Base-by-base conservation (phyloP, 139 green algal genomes). In the Nannochloris sp. region DNA sequence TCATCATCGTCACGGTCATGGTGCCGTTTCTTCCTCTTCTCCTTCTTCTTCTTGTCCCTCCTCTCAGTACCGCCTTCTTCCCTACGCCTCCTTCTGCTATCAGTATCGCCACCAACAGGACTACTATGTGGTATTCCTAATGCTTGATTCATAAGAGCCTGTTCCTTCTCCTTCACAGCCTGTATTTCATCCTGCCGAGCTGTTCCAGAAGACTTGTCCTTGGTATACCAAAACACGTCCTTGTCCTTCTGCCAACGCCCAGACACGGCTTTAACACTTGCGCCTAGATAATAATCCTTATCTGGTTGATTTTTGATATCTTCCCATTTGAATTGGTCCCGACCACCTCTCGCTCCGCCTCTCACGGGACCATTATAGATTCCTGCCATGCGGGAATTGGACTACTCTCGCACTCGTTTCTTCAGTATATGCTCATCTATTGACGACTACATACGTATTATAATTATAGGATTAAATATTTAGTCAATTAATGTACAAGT, bases 191-290 rank as follows among this genome's bases (percentile, higher is more conserved):
- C 59, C 20, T 60, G 16, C 10, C 57, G 57, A 6, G 64, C 50
- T 2, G 59, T 49, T 25, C 62, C 53, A 4, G 62, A 76, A 0
- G 72, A 56, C 55, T 65, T 65, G 12, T 76, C 58, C 4, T 80
- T 67, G 0, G 80, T 87, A 50, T 92, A 92, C 85, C 85, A 91
- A 37, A 81, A 85, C 6, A 92, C 71, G 49, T 92, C 84, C 40
- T 77, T 79, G 28, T 76, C 74, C 66, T 89, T 87, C 40, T 84
- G 76, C 84, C 84, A 90, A 26, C 82, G 61, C 1, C 84, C 85
- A 25, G 78, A 75, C 3, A 76, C 37, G 1, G 82, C 85, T 63
- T 92, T 92, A 2, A 92, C 82, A 13, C 62, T 79, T 59, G 91
- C 82, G 0, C 85, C 85, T 5, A 92, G 58, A 64, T 87, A 92